Base-by-base conservation (phyloP, 352 stramenopile species). In the Phytophthora pisi region DNA sequence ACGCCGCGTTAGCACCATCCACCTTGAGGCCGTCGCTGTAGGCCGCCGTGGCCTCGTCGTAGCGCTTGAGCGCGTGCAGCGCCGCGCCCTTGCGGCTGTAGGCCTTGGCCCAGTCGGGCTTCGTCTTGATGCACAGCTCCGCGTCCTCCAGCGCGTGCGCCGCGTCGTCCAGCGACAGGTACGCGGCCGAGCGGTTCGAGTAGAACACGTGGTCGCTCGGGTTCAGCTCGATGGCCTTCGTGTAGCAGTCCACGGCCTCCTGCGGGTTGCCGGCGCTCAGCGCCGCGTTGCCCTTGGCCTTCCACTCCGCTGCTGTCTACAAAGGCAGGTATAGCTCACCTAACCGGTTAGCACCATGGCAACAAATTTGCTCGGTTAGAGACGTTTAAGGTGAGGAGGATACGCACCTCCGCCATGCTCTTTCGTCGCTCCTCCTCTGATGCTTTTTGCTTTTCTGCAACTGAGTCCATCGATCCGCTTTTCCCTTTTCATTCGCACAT, bases 121-220 rank as follows among this genome's bases (percentile, higher is more conserved):
- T 99, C 57, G 98, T 72, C 31, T 81, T 67, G 57, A 99, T 98
- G 79, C 97, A 99, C 28, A 85, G 61, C 51, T 99, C 92, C 8
- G 97, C 98, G 79, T 99, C 98, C 67, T 98, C 89, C 18, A 99
- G 81, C 13, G 98, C 98, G 61, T 97, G 94, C 30, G 90, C 60
- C 6, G 89, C 89, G 72, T 99, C 88, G 18, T 93, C 82, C 45
- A 97, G 83, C 68, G 91, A 97, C 52, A 99, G 76, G 70, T 99
- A 99, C 31, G 98, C 98, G n/a, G 98, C 98, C 59, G 95, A 99
- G 38, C 98, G 92, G 84, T 99, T 99, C 54, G 91, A 98, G 79
- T 96, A 99, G 77, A 98, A 99, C 11, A 99, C 93, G 78, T 99
- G 94, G 78, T 99, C 98, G 65, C 75, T 86, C 56, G 91, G 86